Base-by-base conservation (phyloP, 2,329 filamentous ascomycete species). In the Sclerotinia borealis region DNA sequence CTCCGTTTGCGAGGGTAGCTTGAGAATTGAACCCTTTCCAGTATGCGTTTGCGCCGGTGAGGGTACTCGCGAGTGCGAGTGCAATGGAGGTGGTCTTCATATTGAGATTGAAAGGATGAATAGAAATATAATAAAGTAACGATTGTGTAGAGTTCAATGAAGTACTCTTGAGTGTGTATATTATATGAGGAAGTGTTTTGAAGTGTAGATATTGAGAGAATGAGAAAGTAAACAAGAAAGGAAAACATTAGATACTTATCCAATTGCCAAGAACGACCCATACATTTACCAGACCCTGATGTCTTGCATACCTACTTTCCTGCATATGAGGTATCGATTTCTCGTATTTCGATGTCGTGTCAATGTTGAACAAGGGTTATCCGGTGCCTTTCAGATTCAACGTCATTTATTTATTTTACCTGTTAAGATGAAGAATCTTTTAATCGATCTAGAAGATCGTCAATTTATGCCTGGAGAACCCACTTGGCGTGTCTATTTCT, bases 1-100 rank as follows among this genome's bases (percentile, higher is more conserved):
- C 77, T 31, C 84, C 79, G 65, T 83, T 79, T 54, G 70, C 74
- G 60, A 76, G 76, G 62, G 72, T 77, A 25, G 77, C 76, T 55
- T 73, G 75, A 15, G 76, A 70, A 66, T 79, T 79, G 70, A 79
- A 78, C 31, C 77, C 77, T 55, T 76, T 75, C 72, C 74, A 77
- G 71, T 75, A 77, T 8, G 76, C 77, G 36, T 66, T 65, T 31
- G 71, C 69, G 41, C 69, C 69, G 4, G 75, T 69, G 17, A 76
- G 59, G 41, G 71, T 66, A 47, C 74, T 70, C 56, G 73, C 71
- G 60, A 74, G 71, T 37, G 76, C 68, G 22, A 77, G 67, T 54
- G 73, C 68, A 63, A 74, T 58, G 29, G 68, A 59, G 19, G 59
- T 45, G 3, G 61, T 54, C 63, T 72, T 72, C 69, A 71, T 72